phyloP scores from a whole-genome alignment of 2,329 filamentous ascomycete genomes.

The Ophiosphaerella korrae region DNA sequence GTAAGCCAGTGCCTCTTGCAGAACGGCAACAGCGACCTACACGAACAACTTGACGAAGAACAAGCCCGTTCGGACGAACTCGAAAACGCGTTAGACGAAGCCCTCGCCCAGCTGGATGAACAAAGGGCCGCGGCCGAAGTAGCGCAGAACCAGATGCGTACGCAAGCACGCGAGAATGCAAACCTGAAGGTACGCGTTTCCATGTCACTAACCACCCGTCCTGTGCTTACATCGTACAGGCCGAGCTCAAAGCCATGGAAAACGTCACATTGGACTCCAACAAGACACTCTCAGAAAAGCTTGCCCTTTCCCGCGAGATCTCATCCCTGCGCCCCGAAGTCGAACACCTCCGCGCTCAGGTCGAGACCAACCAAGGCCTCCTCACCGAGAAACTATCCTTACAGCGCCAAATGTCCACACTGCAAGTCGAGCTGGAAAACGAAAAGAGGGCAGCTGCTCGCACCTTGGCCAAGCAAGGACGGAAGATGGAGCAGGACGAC shows the following conservation, averaged over 20 bases:
- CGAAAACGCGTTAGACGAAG: slow-evolving; percentile 56
- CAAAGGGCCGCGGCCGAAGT: slow-evolving; percentile 52
- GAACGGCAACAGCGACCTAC: slow-evolving; percentile 73
- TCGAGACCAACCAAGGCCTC: slow-evolving; percentile 66
- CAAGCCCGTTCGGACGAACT: slow-evolving; percentile 65
- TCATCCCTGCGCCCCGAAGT: slow-evolving; percentile 64
- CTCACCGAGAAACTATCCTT: slow-evolving; percentile 80
- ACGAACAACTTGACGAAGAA: slow-evolving; percentile 64
- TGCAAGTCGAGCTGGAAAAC: slow-evolving; percentile 82
- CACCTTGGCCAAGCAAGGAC: slow-evolving; percentile 55
- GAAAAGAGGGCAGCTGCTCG: slow-evolving; percentile 74
- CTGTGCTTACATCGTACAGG: slow-evolving; percentile 52
- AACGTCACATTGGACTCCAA: slow-evolving; percentile 70
- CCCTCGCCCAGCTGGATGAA: slow-evolving; percentile 54
- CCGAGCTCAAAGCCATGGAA: slow-evolving; percentile 72
- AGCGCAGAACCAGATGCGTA: slow-evolving; percentile 57
- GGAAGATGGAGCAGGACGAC: slow-evolving; percentile 56
- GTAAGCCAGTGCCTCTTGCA: slow-evolving; percentile 69
- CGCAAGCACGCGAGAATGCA: slow-evolving; percentile 60
- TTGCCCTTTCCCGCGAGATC: slow-evolving; percentile 65
- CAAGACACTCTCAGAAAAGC: slow-evolving; percentile 70
- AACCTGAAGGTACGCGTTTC: slow-evolving; percentile 61
- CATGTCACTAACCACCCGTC: slow-evolving; percentile 48
- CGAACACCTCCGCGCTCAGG: slow-evolving; percentile 65
- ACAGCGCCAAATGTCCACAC: slow-evolving; percentile 74